Percentiles rank a stretch among this genome's conserved stretches.
Conservation (phyloP, 2,329 filamentous ascomycete genomes). For the Xylariaceae sp. region DNA sequence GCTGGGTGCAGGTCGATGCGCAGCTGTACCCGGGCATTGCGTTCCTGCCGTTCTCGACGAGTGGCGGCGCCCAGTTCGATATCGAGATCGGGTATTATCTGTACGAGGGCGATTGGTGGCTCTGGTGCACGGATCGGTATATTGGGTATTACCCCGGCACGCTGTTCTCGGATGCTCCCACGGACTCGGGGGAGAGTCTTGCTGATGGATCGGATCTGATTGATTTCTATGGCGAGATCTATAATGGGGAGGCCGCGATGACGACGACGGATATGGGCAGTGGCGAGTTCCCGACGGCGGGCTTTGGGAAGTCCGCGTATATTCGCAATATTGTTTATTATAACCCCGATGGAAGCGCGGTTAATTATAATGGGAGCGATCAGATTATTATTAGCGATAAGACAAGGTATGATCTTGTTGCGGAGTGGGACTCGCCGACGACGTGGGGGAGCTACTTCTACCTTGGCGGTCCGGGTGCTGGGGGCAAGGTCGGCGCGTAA, state of each 20-base stretch:
- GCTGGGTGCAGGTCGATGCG: constrained; percentile 17
- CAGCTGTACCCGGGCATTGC: constrained; percentile 15
- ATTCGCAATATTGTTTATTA: constrained; percentile 17
- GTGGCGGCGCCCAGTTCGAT: constrained; percentile 17
- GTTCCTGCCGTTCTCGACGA: constrained; percentile 9
- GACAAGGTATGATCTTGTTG: constrained; percentile 11
- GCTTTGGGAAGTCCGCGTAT: constrained; percentile 19
- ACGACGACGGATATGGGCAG: constrained; percentile 22
- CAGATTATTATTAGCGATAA: constrained; percentile 16
- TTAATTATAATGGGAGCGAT: constrained; percentile 14
- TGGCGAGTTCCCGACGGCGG: constrained; percentile 15
- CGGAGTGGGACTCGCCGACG: constrained; percentile 12
- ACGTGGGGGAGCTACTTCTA: constrained; percentile 19
- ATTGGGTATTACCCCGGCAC: constrained; percentile 19
- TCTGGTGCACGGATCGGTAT: constrained; percentile 17
- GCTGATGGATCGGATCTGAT: constrained; percentile 15
- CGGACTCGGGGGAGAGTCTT: constrained; percentile 14
- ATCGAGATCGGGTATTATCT: constrained; percentile 20
- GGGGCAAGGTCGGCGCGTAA: constrained; percentile 14
- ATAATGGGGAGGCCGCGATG: constrained; percentile 11
- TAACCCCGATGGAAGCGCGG: not conserved
- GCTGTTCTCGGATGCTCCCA: constrained; percentile 14
- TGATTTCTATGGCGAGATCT: constrained; percentile 22
- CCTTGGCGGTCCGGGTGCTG: constrained; percentile 18
- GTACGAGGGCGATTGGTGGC: constrained; percentile 18